Percentiles rank a stretch among this genome's conserved stretches.
phyloP scores from a whole-genome alignment of 2,329 filamentous ascomycete species.

The Colletotrichum tofieldiae region DNA sequence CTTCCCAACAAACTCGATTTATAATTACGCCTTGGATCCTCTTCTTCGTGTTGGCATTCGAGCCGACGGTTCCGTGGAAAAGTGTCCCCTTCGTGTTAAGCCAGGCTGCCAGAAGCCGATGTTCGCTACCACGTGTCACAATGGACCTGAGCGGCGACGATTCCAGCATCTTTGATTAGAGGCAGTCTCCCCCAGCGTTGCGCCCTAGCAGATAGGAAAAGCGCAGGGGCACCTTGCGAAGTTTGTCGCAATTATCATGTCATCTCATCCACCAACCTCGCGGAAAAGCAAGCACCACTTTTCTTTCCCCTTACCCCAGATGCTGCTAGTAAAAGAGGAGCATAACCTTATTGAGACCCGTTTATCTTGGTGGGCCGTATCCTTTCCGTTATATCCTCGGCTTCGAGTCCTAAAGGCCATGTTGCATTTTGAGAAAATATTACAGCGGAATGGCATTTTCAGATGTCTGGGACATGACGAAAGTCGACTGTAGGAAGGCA shows the following conservation, averaged over 20 bases:
- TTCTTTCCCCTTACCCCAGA: constrained; percentile 8
- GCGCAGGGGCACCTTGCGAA: background rate
- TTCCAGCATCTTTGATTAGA: background rate
- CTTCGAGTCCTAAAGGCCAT: background rate
- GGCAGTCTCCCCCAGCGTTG: constrained; percentile 2
- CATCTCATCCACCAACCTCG: constrained; percentile 9
- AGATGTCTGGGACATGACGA: background rate
- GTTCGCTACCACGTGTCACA: constrained; percentile 7
- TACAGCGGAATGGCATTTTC: background rate
- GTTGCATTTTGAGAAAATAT: background rate
- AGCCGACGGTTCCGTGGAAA: constrained; percentile 37
- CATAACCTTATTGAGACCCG: constrained; percentile 17
- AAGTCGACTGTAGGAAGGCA: no score
- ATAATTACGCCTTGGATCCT: constrained; percentile 28
- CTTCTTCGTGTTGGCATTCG: background rate
- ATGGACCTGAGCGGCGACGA: background rate
- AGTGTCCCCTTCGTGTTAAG: background rate
- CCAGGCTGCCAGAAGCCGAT: no score
- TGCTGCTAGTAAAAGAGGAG: background rate
- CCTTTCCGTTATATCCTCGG: no score
- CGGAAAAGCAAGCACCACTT: constrained; percentile 25
- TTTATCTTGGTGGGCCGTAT: background rate
- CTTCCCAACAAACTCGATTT: constrained; percentile 18
- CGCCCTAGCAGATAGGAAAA: constrained; percentile 16
- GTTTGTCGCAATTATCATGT: background rate